Conservation (phyloP, 805 yeast genomes). For the Jamesozyma spencerorum region DNA sequence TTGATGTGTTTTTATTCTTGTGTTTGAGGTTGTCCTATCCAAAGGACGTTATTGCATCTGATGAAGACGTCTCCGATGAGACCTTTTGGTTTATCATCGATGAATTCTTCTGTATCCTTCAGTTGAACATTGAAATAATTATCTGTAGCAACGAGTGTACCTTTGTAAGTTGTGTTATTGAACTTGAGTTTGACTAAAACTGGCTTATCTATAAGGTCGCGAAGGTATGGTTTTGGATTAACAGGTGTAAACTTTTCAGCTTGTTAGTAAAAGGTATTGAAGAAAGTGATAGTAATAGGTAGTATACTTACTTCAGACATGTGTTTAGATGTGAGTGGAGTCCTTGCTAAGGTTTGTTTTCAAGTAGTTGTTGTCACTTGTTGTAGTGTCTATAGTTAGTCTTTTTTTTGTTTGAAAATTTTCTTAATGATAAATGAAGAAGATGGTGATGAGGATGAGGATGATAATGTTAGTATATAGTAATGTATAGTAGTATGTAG, state of each 20-base stretch:
- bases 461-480: background rate
- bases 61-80: conserved; percentile 70
- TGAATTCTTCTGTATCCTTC: conserved; percentile 48
- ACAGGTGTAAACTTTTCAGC: conserved; percentile 42
- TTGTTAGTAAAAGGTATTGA: conserved; percentile 16
- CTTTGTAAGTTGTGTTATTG: conserved; percentile 81
- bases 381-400: too few relatives aligned
- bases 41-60: conserved; percentile 84
- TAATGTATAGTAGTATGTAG: background rate
- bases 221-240: conserved; percentile 86
- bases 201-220: conserved; percentile 57
- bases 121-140: conserved; percentile 86
- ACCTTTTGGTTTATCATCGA: conserved; percentile 41
- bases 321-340: background rate
- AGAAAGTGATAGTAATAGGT: background rate
- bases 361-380: too few relatives aligned
- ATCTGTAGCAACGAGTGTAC: conserved; percentile 70
- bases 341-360: too few relatives aligned
- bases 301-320: conserved; percentile 3
- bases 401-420: too few relatives aligned
- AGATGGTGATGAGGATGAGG: too few relatives aligned
- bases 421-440: too few relatives aligned
- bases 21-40: conserved; percentile 9
- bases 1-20: background rate
- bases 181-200: conserved; percentile 81